A percentile compares a stretch with the other conserved stretches of the same genome.
These are phyloP conservation scores for Suhomyces bribrorum DNA, from an alignment of 1,139 yeast genomes.

Conservation along the genomic window DNA sequence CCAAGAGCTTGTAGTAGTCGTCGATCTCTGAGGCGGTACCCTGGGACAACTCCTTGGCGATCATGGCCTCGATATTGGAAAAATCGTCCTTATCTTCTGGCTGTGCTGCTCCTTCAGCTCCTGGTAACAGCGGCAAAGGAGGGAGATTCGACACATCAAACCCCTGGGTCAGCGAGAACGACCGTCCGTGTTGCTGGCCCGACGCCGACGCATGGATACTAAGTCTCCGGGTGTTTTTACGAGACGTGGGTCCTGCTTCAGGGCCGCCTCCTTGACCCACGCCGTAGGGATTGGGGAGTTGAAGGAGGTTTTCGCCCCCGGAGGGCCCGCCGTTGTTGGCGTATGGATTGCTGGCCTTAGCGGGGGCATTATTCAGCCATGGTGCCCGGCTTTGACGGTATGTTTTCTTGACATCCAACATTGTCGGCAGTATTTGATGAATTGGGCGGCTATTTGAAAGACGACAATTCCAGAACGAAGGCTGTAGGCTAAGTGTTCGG, in stretches of 20 bases:
- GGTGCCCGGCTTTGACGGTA: slow-evolving; percentile 50
- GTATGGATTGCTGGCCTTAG: slow-evolving; percentile 35
- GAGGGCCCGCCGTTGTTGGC: slow-evolving; percentile 28
- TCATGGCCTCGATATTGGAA: slow-evolving; percentile 46
- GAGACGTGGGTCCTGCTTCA: slow-evolving; percentile 14
- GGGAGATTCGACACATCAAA: slow-evolving; percentile 37
- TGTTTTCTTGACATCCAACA: slow-evolving; percentile 32
- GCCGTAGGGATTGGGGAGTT: slow-evolving; percentile 20
- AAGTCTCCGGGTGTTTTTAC: slow-evolving; percentile 38
- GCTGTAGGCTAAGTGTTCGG: too few relatives aligned
- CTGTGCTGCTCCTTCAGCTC: slow-evolving; percentile 13
- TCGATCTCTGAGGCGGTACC: slow-evolving; percentile 78
- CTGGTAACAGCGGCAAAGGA: slow-evolving; percentile 37
- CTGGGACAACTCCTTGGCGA: slow-evolving; percentile 54
- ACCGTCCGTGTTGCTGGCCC: slow-evolving; percentile 36
- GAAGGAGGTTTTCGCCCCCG: slow-evolving; percentile 3
- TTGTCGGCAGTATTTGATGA: too few relatives aligned
- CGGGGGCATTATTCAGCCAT: slow-evolving; percentile 33
- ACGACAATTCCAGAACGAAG: too few relatives aligned
- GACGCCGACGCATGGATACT: slow-evolving; percentile 48
- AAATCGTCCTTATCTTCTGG: slow-evolving; percentile 18
- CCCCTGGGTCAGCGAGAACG: slow-evolving; percentile 24
- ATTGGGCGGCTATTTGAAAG: too few relatives aligned
- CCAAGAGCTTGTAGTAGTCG: slow-evolving; percentile 61
- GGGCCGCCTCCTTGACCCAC: slow-evolving; percentile 11